Percentiles rank a stretch among this genome's conserved stretches.
Conservation (phyloP, 257 asterid genomes). For the Nemophila menziesii region DNA sequence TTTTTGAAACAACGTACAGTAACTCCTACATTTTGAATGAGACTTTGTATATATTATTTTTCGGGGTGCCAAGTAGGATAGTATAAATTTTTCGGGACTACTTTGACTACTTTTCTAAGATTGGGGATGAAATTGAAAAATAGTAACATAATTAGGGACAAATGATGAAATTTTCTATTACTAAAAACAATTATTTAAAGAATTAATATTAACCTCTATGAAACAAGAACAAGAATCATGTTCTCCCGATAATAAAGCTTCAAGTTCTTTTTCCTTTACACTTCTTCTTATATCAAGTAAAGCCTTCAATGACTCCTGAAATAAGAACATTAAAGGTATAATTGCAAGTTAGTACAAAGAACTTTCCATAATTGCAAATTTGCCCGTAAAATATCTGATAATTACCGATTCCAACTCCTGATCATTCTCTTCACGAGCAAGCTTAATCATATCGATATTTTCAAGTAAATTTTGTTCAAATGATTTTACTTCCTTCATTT, state of each 20-base stretch:
- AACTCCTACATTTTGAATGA: no score
- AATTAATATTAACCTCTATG: slow-evolving; percentile 54
- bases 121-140: no score
- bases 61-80: no score
- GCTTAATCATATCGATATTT: slow-evolving; percentile 89
- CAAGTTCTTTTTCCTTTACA: slow-evolving; percentile 76
- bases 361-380: not conserved
- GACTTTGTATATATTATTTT: no score
- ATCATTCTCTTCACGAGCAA: slow-evolving; percentile 88
- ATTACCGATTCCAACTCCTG: slow-evolving; percentile 62
- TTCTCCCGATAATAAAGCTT: slow-evolving; percentile 81
- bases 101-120: not conserved
- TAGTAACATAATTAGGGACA: no score
- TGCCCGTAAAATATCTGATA: not conserved
- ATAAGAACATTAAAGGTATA: slow-evolving; percentile 9
- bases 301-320: slow-evolving; percentile 71
- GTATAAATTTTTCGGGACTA: slow-evolving; percentile 1
- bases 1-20: no score
- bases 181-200: not conserved
- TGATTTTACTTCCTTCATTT: slow-evolving; percentile 58
- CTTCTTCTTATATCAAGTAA: slow-evolving; percentile 49
- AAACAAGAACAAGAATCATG: slow-evolving; percentile 83
- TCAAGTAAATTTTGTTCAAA: slow-evolving; percentile 73
- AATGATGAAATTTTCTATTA: no score
- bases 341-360: not conserved